Evolutionary conservation across 2,329 filamentous ascomycete genomes (phyloP).

Genomic region (Pyricularia pennisetigena): DNA sequence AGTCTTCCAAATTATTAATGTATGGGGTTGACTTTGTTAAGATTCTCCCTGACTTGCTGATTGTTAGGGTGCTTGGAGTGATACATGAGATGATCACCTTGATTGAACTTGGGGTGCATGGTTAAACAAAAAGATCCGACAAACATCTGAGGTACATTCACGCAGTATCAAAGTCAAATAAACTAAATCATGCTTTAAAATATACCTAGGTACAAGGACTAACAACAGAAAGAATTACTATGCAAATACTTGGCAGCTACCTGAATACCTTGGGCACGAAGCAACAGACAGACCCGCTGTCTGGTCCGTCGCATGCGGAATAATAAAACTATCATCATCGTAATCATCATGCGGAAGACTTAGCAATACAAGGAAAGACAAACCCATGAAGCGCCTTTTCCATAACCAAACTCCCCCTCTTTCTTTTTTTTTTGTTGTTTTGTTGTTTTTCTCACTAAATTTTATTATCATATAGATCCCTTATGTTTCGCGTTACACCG

Average conservation of each 20-base stretch:
- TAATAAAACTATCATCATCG: neutral
- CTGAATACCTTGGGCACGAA: neutral
- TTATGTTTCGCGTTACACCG: neutral
- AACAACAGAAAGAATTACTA: neutral
- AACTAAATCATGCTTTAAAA: neutral
- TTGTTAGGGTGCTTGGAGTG: neutral
- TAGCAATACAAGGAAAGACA: neutral
- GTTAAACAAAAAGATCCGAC: neutral
- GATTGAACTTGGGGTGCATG: neutral
- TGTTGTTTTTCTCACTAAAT: neutral
- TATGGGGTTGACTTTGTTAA: neutral
- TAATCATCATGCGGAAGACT: neutral
- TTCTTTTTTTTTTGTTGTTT: too few species aligned
- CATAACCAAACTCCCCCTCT: too few species aligned
- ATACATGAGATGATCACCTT: neutral
- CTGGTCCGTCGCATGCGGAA: neutral
- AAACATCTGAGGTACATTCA: neutral
- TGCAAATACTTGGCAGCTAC: neutral
- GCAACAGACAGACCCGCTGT: neutral
- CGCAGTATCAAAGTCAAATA: neutral
- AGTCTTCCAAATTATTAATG: neutral
- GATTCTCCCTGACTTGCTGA: neutral
- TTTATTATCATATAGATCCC: neutral
- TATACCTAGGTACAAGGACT: neutral
- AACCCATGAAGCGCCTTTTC: neutral